Percentiles rank a stretch among this genome's conserved stretches.
These are phyloP conservation scores for Tetraselmis chui DNA, from an alignment of 139 green algal genomes.

Conservation along the genomic window DNA sequence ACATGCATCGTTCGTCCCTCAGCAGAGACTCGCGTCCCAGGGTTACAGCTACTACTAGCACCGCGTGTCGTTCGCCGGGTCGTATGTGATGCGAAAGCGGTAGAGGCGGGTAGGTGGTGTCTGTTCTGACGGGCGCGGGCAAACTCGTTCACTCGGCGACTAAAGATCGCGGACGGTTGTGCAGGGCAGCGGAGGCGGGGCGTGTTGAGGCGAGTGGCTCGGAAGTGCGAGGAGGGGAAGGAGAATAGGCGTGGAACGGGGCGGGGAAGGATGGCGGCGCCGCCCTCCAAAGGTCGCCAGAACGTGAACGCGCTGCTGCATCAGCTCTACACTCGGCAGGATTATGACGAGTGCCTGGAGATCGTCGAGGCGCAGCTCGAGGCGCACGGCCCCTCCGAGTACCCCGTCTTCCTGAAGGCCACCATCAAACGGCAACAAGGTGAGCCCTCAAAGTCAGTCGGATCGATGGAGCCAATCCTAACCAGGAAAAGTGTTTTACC, in stretches of 20 bases:
- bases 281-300: constrained; percentile 1
- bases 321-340: constrained; percentile 54
- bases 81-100: no score
- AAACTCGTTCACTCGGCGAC: no score
- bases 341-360: constrained; percentile 59
- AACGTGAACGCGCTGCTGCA: constrained; percentile 44
- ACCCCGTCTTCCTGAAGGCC: constrained; percentile 60
- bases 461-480: background rate
- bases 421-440: constrained; percentile 64
- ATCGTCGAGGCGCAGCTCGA: constrained; percentile 44
- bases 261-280: background rate
- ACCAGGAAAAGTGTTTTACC: background rate
- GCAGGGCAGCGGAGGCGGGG: no score
- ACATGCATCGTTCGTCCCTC: no score
- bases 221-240: no score
- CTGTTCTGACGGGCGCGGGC: no score
- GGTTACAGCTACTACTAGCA: no score
- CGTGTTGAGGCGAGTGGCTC: no score
- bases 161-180: no score
- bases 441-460: constrained; percentile 9
- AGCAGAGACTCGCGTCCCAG: no score
- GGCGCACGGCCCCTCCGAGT: constrained; percentile 40
- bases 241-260: background rate
- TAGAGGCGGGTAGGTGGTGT: no score
- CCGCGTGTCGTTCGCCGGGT: no score